phyloP scores from a whole-genome alignment of 768 basidiomycete species.

The Pleurotus eryngii region DNA sequence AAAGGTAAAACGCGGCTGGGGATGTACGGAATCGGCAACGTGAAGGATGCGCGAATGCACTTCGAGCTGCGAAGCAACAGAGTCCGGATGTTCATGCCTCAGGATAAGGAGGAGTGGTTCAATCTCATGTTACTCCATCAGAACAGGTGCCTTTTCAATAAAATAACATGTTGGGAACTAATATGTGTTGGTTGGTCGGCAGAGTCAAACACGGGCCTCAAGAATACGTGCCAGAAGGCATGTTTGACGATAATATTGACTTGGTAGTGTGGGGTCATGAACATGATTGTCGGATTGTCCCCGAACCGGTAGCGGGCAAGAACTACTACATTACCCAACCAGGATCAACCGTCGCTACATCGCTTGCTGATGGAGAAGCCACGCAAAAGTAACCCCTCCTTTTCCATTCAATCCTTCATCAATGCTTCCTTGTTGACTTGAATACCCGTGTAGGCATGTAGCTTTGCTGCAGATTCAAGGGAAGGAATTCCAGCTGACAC shows the following conservation, averaged over 20 bases:
- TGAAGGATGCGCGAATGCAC: conserved; percentile 96
- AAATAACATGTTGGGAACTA: too few relatives aligned
- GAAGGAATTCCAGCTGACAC: conserved; percentile 82
- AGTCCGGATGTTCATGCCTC: conserved; percentile 95
- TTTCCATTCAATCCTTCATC: background rate
- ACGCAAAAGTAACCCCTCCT: conserved; percentile 69
- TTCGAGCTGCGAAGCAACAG: conserved; percentile 92
- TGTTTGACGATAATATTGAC: conserved; percentile 95
- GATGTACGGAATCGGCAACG: conserved; percentile 93
- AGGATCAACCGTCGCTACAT: conserved; percentile 93
- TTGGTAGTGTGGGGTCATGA: conserved; percentile 99
- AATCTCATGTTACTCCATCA: conserved; percentile 93
- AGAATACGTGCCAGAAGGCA: conserved; percentile 90
- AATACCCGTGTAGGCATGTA: conserved; percentile 65
- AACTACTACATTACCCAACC: conserved; percentile 92
- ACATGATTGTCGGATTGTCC: conserved; percentile 92
- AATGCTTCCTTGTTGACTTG: background rate
- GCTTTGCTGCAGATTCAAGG: conserved; percentile 86
- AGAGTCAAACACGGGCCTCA: conserved; percentile 96
- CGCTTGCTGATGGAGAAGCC: conserved; percentile 89
- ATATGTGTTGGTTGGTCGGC: background rate
- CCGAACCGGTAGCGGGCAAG: conserved; percentile 89
- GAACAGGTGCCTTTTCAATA: conserved; percentile 61
- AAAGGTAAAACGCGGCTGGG: conserved; percentile 89
- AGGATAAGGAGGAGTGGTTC: conserved; percentile 90